Evolutionary conservation across 805 yeast species (phyloP).

Genomic region (Candida xyloterini): DNA sequence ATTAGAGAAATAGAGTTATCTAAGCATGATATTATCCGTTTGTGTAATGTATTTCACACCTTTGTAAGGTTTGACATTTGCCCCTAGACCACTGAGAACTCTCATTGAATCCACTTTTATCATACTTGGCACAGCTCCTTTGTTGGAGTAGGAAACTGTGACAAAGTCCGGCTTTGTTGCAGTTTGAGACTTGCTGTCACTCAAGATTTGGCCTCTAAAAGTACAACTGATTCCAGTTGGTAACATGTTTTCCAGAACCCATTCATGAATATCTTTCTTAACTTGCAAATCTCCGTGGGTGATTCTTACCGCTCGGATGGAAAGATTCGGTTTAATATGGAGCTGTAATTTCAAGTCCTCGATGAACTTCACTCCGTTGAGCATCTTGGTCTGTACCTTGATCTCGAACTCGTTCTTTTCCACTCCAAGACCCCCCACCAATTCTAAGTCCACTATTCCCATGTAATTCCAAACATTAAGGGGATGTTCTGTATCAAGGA

Average conservation of each 20-base stretch:
- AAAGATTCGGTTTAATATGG: slow-evolving; percentile 26
- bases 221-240: slow-evolving; percentile 66
- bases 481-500: slow-evolving; percentile 30
- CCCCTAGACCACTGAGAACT: slow-evolving; percentile 54
- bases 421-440: slow-evolving; percentile 50
- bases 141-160: slow-evolving; percentile 50
- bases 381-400: slow-evolving; percentile 44
- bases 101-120: slow-evolving; percentile 63
- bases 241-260: slow-evolving; percentile 62
- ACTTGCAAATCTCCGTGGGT: slow-evolving; percentile 76
- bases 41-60: slow-evolving; percentile 82
- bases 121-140: slow-evolving; percentile 76
- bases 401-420: slow-evolving; percentile 62
- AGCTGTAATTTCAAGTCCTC: slow-evolving; percentile 44
- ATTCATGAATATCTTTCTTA: slow-evolving; percentile 52
- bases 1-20: slow-evolving; percentile 16
- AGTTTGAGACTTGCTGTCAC: slow-evolving; percentile 8
- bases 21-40: slow-evolving; percentile 57
- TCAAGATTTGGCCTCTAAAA: slow-evolving; percentile 49
- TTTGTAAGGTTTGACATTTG: slow-evolving; percentile 73
- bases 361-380: slow-evolving; percentile 43
- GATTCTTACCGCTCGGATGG: slow-evolving; percentile 55
- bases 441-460: slow-evolving; percentile 58
- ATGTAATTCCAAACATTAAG: slow-evolving; percentile 31
- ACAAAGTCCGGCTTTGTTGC: slow-evolving; percentile 40